Base-by-base conservation (phyloP, 345 rosid species). In the Camelina laxa region DNA sequence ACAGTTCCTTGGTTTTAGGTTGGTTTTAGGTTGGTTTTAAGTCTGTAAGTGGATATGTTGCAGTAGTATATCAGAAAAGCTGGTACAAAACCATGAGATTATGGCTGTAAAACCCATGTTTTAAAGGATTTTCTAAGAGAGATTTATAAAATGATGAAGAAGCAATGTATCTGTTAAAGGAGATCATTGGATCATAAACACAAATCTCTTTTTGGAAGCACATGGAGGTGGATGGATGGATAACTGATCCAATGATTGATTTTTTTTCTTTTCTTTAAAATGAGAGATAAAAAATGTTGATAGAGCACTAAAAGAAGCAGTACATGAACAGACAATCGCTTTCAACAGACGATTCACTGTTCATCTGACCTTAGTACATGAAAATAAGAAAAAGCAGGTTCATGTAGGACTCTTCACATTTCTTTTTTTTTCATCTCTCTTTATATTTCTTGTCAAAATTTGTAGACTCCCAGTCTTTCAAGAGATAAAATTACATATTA, bases 361-460 rank as follows among this genome's bases (percentile, higher is more conserved):
- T 78, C 38, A 35, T 72, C 74, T 72, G 81, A 78, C 81, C 81
- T 78, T 78, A 59, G 74, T 72, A 67, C 81, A 78, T 78, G 49
- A 67, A 66, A 36, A 8, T 6, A 78, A 72, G 41, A 67, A 60
- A 38, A 39, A 58, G 11, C 65, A 71, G 67, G 44, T 50, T 72
- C 53, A 57, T 72, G 59, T 72, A 70, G 64, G 53, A 66, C 68
- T 60, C 64, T 22, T 65, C 45, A 65, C 48, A 49, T 39, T 57
- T 20, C 45, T 5, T 2, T 62, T 22, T 22, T 22, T 22, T 22
- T 4, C 13, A 49, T 47, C 53, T 33, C 65, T 55, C 64, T 63
- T 49, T 70, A 0, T 33, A 7, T 8, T 33, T 33, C 0, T 69
- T 76, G 75, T 33, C 58, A 36, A 71, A 65, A 39, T 2, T 0